Evolutionary conservation across 1,284 basidiomycete species (phyloP), one percentile per base, ranked within the genome.

Genomic region (Ustilago crameri): DNA sequence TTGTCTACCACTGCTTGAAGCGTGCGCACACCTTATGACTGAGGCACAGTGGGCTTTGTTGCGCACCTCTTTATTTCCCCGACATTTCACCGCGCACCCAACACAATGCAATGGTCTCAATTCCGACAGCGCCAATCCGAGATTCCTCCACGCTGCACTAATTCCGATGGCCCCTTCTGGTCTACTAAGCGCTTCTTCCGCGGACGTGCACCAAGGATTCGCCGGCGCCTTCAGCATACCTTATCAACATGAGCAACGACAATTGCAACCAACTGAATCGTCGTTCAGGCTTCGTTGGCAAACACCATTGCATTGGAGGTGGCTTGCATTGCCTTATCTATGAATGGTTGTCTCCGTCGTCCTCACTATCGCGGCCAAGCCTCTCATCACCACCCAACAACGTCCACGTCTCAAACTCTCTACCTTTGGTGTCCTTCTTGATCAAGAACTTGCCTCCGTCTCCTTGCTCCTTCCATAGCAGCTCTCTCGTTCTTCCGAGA

Each of bases 381-480:
- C 78, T 46, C 60, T 80, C 78, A 49, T 80, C 78, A 12, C 78
- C 78, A 27, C 78, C 78, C 7, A 80, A 51, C 35, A 80, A 51
- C 17, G 62, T 69, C 77, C 77, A 80, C 3, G 61, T 64, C 48
- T 79, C 77, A 27, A 80, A 38, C 46, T 79, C 76, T 9, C 77
- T 32, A 0, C 78, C 78, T 51, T 72, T 75, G 41, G 20, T 37
- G 50, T 80, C 77, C 52, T 74, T 69, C 61, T 66, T 64, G 59
- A 80, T 65, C 49, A 80, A 40, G 51, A 79, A 77, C 38, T 63
- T 70, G 58, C 78, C 78, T 7, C 51, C 62, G 17, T 76, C 69
- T 2, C 75, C 78, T 42, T 79, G 78, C 61, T 80, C 78, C 61
- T 80, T 80, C 78, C 78, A 80, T 8, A 80, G 48, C 38, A 79